Conservation (phyloP, 2,329 filamentous ascomycete genomes). For the Myriosclerotinia scirpicola region DNA sequence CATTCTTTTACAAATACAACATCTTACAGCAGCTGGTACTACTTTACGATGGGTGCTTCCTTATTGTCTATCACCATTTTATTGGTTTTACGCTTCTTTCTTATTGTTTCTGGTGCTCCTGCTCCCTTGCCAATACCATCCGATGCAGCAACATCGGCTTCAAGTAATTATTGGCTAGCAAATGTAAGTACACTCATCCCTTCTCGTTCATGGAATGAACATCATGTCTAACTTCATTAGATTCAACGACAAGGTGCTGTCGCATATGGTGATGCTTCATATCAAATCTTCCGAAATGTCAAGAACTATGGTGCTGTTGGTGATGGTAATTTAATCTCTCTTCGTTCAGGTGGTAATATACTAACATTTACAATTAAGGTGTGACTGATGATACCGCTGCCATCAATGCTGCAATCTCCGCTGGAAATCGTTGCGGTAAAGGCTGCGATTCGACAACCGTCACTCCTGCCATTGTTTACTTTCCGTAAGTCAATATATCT, state of each 20-base stretch:
- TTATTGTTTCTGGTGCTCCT: constrained; percentile 35
- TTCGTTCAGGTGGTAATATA: not conserved
- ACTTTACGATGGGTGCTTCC: constrained; percentile 38
- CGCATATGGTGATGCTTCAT: constrained; percentile 48
- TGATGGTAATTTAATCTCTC: constrained; percentile 53
- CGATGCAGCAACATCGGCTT: constrained; percentile 24
- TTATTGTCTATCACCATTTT: constrained; percentile 38
- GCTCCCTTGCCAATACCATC: constrained; percentile 25
- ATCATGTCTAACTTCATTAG: not conserved
- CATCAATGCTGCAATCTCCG: constrained; percentile 79
- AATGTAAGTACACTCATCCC: constrained; percentile 20
- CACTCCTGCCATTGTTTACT: constrained; percentile 86
- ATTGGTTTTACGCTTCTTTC: constrained; percentile 36
- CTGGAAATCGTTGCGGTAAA: constrained; percentile 75
- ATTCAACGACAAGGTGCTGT: constrained; percentile 40
- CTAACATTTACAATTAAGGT: constrained; percentile 56
- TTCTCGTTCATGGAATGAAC: not conserved
- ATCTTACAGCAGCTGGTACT: constrained; percentile 40
- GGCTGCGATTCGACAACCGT: constrained; percentile 81
- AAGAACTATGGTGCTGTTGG: constrained; percentile 73
- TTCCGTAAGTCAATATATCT: constrained; percentile 44
- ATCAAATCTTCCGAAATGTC: constrained; percentile 76
- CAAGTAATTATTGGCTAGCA: constrained; percentile 37
- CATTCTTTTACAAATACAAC: constrained; percentile 36
- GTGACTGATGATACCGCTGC: constrained; percentile 78